Conservation (phyloP, 441 rosid genomes). For the Brassica hybrid region DNA sequence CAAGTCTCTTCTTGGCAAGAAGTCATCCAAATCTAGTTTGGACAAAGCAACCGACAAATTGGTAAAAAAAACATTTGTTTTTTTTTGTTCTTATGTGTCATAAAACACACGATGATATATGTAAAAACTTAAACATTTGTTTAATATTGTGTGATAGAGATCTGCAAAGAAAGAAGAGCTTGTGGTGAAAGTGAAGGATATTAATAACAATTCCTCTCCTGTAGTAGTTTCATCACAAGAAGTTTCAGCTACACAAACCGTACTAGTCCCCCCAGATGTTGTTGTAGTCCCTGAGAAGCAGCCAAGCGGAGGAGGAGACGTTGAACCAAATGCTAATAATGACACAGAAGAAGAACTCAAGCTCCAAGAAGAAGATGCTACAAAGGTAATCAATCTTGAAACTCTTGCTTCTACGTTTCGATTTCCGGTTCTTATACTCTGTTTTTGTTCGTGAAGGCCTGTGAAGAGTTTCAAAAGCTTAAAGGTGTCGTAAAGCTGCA, state of each 20-base stretch:
- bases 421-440: constrained; percentile 8
- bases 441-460: constrained; percentile 31
- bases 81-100: background rate
- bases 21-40: constrained; percentile 69
- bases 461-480: constrained; percentile 55
- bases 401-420: constrained; percentile 16
- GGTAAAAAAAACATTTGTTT: constrained; percentile 35
- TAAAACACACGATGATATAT: background rate
- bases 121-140: constrained; percentile 2
- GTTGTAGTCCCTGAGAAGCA: constrained; percentile 36
- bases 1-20: constrained; percentile 77
- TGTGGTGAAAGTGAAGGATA: constrained; percentile 49
- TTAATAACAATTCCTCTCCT: constrained; percentile 39
- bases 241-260: constrained; percentile 41
- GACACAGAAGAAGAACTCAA: constrained; percentile 56
- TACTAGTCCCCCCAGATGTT: constrained; percentile 38
- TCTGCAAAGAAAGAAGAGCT: constrained; percentile 52
- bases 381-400: constrained; percentile 60
- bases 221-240: constrained; percentile 39
- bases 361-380: constrained; percentile 62
- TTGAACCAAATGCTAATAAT: constrained; percentile 37
- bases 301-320: constrained; percentile 44
- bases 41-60: constrained; percentile 56
- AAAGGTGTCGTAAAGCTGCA: constrained; percentile 65
- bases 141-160: constrained; percentile 40